Conservation (phyloP, 257 asterid species). For the Petunia axillaris region DNA sequence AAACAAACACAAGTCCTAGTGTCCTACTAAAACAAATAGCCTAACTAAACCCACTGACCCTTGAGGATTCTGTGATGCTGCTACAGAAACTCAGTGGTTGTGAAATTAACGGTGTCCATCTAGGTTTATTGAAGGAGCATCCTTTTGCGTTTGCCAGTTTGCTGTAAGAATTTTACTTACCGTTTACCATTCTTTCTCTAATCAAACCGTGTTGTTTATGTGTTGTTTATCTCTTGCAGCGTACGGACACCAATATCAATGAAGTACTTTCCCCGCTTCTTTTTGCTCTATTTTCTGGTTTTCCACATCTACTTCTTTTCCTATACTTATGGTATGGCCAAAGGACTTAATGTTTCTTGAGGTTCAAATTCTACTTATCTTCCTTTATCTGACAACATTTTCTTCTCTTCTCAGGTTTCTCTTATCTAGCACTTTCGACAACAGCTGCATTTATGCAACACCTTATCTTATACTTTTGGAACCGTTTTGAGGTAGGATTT, state of each 20-base stretch:
- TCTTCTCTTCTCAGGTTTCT: constrained; percentile 64
- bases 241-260: constrained; percentile 98
- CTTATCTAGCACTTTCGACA: constrained; percentile 95
- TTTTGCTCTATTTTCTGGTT: constrained; percentile 93
- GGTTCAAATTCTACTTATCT: constrained; percentile 24
- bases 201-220: constrained; percentile 38
- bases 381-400: constrained; percentile 10
- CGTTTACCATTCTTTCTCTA: constrained; percentile 33
- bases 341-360: constrained; percentile 22
- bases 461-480: constrained; percentile 96
- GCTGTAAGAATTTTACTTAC: background rate
- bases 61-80: too few species aligned
- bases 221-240: constrained; percentile 65
- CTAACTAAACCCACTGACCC: too few species aligned
- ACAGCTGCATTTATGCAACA: constrained; percentile 98
- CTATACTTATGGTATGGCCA: constrained; percentile 75
- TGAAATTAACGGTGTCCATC: too few species aligned
- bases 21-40: too few species aligned
- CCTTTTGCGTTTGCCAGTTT: too few species aligned
- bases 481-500: constrained; percentile 85
- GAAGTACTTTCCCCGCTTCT: constrained; percentile 99
- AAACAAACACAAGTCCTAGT: too few species aligned
- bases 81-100: too few species aligned
- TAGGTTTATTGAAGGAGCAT: too few species aligned
- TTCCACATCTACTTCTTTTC: constrained; percentile 97